Evolutionary conservation across 2,329 filamentous ascomycete species (phyloP).

Genomic region (Diaporthe destruens): DNA sequence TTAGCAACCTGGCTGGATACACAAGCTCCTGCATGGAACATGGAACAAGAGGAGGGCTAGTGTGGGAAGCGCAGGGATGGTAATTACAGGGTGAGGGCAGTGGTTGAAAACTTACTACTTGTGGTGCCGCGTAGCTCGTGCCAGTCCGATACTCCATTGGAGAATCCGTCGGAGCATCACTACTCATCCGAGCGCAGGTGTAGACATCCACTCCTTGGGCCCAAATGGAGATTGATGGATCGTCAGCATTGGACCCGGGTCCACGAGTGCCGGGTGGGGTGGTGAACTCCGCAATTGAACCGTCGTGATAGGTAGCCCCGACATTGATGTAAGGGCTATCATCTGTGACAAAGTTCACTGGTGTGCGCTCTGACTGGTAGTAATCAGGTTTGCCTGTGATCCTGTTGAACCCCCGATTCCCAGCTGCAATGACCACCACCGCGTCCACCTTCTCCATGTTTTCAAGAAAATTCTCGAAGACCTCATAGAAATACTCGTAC

Average conservation of each 20-base stretch:
- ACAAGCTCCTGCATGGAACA: no score
- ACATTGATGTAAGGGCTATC: conserved; percentile 17
- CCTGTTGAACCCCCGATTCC: conserved; percentile 10
- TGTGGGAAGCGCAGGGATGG: neutral
- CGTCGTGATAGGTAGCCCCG: conserved; percentile 34
- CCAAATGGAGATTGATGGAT: conserved; percentile 17
- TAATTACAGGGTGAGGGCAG: neutral
- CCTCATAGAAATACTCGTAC: neutral
- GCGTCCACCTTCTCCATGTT: neutral
- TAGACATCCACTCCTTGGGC: conserved; percentile 25
- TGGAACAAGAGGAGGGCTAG: neutral
- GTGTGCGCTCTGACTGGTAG: neutral
- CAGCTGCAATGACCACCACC: conserved; percentile 8
- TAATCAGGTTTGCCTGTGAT: neutral
- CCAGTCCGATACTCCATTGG: neutral
- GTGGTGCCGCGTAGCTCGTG: conserved; percentile 16
- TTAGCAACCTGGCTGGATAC: neutral
- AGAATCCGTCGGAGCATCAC: neutral
- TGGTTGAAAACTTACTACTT: conserved; percentile 12
- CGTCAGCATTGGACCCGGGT: neutral
- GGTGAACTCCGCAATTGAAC: conserved; percentile 21
- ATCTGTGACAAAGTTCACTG: neutral
- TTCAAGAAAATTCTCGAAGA: neutral
- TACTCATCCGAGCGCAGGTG: neutral
- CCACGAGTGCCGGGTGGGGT: neutral